Evolutionary conservation across 225 moss, liverwort and hornwort species (phyloP).

Genomic region (Physcomitrium patens): DNA sequence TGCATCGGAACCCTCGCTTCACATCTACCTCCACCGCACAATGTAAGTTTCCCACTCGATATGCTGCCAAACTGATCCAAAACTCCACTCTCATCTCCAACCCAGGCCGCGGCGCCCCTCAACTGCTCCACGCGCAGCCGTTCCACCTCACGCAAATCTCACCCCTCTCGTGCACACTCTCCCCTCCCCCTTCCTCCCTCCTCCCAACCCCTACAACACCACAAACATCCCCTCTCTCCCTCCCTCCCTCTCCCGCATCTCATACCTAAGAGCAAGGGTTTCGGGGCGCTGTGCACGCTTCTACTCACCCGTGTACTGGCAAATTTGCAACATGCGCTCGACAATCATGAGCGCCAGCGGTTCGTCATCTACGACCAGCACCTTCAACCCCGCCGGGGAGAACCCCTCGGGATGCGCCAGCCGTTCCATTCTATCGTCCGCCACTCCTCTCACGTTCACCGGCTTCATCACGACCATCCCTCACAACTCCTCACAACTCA

Average conservation of each 20-base stretch:
- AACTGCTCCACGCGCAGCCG: too few species aligned
- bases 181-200: too few species aligned
- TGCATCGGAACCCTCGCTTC: too few species aligned
- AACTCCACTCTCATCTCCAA: too few species aligned
- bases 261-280: background rate
- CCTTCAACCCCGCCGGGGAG: constrained; percentile 81
- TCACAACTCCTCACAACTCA: too few species aligned
- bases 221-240: too few species aligned
- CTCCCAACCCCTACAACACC: background rate
- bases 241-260: background rate
- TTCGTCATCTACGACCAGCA: constrained; percentile 93
- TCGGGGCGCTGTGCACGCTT: background rate
- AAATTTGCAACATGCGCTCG: constrained; percentile 83
- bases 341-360: constrained; percentile 79
- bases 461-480: constrained; percentile 61
- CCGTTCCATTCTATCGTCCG: constrained; percentile 44
- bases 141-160: too few species aligned
- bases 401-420: constrained; percentile 66
- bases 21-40: background rate
- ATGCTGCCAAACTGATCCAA: background rate
- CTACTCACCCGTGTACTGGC: constrained; percentile 81
- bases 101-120: background rate
- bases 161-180: too few species aligned
- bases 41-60: background rate
- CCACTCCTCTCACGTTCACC: constrained; percentile 40